Percentiles rank a stretch among this genome's conserved stretches.
Evolutionary conservation across 371 early-diverging fungal genomes (phyloP).

Genomic region (Apophysomyces ossiformis): DNA sequence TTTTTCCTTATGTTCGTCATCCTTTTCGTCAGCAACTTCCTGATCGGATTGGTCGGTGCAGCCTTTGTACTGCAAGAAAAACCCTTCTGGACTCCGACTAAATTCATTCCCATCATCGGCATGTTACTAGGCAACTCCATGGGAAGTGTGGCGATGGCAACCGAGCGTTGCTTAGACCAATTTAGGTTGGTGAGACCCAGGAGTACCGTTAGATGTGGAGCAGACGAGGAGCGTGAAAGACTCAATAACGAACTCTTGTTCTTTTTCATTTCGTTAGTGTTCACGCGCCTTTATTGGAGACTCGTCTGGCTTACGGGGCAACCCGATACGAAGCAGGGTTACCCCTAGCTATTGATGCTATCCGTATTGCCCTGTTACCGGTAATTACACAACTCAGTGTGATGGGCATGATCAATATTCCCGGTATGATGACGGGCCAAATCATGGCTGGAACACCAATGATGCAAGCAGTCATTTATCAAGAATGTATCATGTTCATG

Average conservation of each 20-base stretch:
- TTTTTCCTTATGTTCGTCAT: conserved; percentile 53
- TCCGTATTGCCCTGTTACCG: conserved; percentile 79
- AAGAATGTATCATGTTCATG: conserved; percentile 86
- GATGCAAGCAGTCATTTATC: conserved; percentile 80
- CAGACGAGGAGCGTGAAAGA: not conserved
- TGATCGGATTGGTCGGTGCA: conserved; percentile 61
- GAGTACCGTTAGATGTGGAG: not conserved
- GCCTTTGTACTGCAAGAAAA: conserved; percentile 69
- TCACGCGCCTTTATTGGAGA: conserved; percentile 75
- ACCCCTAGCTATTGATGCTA: conserved; percentile 76
- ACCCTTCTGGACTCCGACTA: conserved; percentile 76
- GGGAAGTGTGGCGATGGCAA: conserved; percentile 82
- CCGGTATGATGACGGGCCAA: conserved; percentile 92
- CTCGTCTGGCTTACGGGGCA: conserved; percentile 79
- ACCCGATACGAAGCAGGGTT: conserved; percentile 82
- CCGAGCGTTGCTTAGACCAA: conserved; percentile 66
- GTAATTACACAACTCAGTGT: conserved; percentile 83
- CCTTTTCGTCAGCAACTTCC: conserved; percentile 51
- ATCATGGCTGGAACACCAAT: conserved; percentile 84
- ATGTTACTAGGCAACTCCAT: conserved; percentile 88
- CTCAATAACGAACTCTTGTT: not conserved
- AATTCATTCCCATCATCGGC: conserved; percentile 88
- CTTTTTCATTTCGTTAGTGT: conserved; percentile 34
- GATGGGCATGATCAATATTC: conserved; percentile 88
- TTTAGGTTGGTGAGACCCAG: conserved; percentile 34